Conservation (phyloP, 2,329 filamentous ascomycete species). For the Apiospora phragmitis region DNA sequence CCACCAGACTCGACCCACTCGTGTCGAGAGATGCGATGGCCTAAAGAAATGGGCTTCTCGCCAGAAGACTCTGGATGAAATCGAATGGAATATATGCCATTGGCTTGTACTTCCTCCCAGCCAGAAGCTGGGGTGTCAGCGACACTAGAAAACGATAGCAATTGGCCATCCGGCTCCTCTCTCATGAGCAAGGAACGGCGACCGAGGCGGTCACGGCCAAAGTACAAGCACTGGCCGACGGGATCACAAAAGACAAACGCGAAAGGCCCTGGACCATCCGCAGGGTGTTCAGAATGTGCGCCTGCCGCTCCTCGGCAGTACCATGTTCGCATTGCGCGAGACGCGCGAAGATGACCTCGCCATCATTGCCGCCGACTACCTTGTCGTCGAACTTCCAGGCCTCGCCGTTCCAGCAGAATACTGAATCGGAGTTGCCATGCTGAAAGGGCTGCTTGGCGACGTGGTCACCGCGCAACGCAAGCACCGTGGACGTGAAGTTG, state of each 20-base stretch:
- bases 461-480: slow-evolving; percentile 79
- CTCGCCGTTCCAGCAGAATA: slow-evolving; percentile 97
- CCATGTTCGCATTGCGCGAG: slow-evolving; percentile 32
- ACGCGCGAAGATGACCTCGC: slow-evolving; percentile 62
- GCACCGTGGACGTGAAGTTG: slow-evolving; percentile 77
- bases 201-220: slow-evolving; percentile 84
- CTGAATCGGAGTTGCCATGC: slow-evolving; percentile 55
- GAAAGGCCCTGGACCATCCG: slow-evolving; percentile 74
- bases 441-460: slow-evolving; percentile 73
- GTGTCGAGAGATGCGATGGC: slow-evolving; percentile 23
- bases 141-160: slow-evolving; percentile 70
- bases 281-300: slow-evolving; percentile 51
- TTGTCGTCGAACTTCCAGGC: slow-evolving; percentile 74
- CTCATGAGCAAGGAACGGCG: slow-evolving; percentile 76
- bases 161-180: slow-evolving; percentile 37
- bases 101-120: slow-evolving; percentile 82
- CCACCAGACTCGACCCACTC: slow-evolving; percentile 36
- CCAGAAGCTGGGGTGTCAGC: slow-evolving; percentile 50
- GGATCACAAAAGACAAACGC: slow-evolving; percentile 84
- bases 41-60: slow-evolving; percentile 15
- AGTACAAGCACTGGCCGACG: slow-evolving; percentile 64
- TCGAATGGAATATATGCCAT: slow-evolving; percentile 74
- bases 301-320: slow-evolving; percentile 25
- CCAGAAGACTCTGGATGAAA: slow-evolving; percentile 36
- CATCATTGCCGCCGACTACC: slow-evolving; percentile 74